Percentiles rank a stretch among this genome's conserved stretches.
Evolutionary conservation across 306 rosid genomes (phyloP).

Genomic region (Rosa rugosa): DNA sequence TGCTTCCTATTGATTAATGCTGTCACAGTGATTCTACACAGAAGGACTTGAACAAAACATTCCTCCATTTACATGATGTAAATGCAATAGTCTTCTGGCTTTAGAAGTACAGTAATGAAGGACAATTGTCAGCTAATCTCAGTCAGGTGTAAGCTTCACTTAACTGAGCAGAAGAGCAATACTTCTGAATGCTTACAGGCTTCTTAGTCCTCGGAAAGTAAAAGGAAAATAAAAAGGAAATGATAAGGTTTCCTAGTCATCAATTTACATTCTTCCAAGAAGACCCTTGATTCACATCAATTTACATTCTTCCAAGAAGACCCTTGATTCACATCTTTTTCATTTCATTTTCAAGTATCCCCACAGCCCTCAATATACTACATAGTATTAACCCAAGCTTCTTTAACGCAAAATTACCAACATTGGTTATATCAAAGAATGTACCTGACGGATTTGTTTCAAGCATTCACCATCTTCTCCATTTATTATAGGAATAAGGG

Average conservation of each 20-base stretch:
- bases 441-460: conserved; percentile 90
- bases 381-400: background rate
- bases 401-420: background rate
- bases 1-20: background rate
- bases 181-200: background rate
- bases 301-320: background rate
- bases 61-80: background rate
- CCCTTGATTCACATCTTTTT: background rate
- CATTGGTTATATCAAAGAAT: background rate
- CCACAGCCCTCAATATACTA: background rate
- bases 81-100: background rate
- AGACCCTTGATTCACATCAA: background rate
- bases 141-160: background rate
- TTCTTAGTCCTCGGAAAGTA: background rate
- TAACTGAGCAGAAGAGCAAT: background rate
- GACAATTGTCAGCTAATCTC: background rate
- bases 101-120: background rate
- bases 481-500: conserved; percentile 66
- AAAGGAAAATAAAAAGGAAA: background rate
- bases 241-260: background rate
- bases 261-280: background rate
- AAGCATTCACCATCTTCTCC: conserved; percentile 98
- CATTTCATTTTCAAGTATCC: background rate
- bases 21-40: background rate
- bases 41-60: background rate